Evolutionary conservation across 108 stramenopile species (phyloP).

Genomic region (Nitzschia palea): DNA sequence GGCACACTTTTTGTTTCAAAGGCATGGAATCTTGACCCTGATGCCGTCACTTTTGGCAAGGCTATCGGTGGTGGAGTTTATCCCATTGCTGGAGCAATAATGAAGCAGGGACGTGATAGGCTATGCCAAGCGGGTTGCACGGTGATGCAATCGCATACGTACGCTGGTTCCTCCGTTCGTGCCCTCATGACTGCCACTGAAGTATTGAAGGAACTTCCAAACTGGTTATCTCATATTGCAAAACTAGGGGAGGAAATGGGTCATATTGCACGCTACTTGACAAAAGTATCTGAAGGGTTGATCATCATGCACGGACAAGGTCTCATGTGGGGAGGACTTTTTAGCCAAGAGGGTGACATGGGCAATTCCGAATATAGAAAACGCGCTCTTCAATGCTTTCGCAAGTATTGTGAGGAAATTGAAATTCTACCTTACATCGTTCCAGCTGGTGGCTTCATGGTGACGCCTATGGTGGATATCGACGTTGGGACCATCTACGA

Average conservation of each 20-base stretch:
- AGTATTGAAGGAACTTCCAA: slow-evolving; percentile 41
- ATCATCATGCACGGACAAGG: slow-evolving; percentile 54
- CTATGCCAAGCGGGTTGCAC: slow-evolving; percentile 32
- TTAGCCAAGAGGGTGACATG: slow-evolving; percentile 36
- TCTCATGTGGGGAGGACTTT: slow-evolving; percentile 59
- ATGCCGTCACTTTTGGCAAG: slow-evolving; percentile 64
- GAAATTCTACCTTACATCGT: slow-evolving; percentile 60
- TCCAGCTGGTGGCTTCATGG: slow-evolving; percentile 62
- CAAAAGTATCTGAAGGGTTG: slow-evolving; percentile 33
- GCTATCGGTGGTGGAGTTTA: slow-evolving; percentile 56
- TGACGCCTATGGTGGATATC: slow-evolving; percentile 48
- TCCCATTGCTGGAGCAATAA: slow-evolving; percentile 55
- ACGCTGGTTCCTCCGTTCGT: slow-evolving; percentile 50
- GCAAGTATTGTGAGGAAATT: slow-evolving; percentile 34
- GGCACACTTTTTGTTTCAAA: slow-evolving; percentile 54
- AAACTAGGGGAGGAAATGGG: slow-evolving; percentile 43
- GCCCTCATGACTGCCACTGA: slow-evolving; percentile 56
- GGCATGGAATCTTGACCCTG: slow-evolving; percentile 45
- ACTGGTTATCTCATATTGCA: slow-evolving; percentile 34
- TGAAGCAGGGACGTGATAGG: slow-evolving; percentile 34
- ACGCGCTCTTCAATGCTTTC: slow-evolving; percentile 21
- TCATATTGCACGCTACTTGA: slow-evolving; percentile 28
- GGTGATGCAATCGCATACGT: slow-evolving; percentile 65
- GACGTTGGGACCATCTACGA: slow-evolving; percentile 44
- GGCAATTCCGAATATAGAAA: slow-evolving; percentile 8